These are phyloP conservation scores for Aspergillus viridinutans DNA, from an alignment of 2,329 filamentous ascomycete genomes.

Conservation along the genomic window DNA sequence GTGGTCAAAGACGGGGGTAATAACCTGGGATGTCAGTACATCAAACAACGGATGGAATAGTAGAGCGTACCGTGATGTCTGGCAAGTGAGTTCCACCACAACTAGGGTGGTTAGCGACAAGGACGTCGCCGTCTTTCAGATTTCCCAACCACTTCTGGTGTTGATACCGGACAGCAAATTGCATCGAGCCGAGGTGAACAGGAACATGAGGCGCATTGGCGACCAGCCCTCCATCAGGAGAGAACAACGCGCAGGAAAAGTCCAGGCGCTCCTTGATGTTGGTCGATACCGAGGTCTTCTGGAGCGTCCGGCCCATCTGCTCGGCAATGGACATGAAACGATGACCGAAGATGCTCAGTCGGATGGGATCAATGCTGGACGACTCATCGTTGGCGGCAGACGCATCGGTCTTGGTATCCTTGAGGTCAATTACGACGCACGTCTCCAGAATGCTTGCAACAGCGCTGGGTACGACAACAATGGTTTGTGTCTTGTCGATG, in stretches of 20 bases:
- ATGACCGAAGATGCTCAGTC: constrained; percentile 53
- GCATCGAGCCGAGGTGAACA: constrained; percentile 78
- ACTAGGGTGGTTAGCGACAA: constrained; percentile 80
- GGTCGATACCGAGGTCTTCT: constrained; percentile 53
- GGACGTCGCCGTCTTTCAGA: constrained; percentile 72
- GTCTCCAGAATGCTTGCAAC: constrained; percentile 75
- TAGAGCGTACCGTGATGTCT: constrained; percentile 63
- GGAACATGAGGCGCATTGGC: constrained; percentile 68
- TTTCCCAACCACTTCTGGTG: constrained; percentile 76
- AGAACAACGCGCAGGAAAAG: constrained; percentile 79
- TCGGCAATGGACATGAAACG: constrained; percentile 58
- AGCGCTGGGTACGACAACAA: constrained; percentile 77
- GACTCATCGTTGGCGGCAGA: constrained; percentile 11
- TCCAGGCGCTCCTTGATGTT: constrained; percentile 86
- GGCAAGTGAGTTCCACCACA: constrained; percentile 80
- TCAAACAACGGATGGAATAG: no score
- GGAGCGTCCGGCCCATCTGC: constrained; percentile 55
- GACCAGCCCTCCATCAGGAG: constrained; percentile 69
- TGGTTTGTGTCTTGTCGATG: constrained; percentile 71
- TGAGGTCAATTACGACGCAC: constrained; percentile 83
- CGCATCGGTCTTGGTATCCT: constrained; percentile 42
- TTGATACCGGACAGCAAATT: constrained; percentile 75
- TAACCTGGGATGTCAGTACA: constrained; percentile 38
- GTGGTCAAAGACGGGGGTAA: constrained; percentile 70
- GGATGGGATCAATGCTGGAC: constrained; percentile 46